Percentiles rank a stretch among this genome's conserved stretches.
Evolutionary conservation across 768 basidiomycete species (phyloP).

Genomic region (Boletus reticulatus): DNA sequence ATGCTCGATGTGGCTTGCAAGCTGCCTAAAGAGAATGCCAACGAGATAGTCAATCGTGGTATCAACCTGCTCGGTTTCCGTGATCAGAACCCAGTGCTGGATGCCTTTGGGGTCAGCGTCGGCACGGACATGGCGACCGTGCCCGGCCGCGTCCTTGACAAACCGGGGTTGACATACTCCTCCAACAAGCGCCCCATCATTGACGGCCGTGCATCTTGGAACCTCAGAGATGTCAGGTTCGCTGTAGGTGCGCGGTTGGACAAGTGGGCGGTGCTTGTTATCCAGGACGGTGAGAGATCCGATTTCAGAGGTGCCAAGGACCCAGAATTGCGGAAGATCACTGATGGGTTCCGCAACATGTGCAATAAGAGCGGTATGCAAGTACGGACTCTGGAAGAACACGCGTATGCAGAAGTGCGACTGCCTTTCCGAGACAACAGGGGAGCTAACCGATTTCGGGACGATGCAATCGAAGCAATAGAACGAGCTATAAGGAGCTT

Average conservation of each 20-base stretch:
- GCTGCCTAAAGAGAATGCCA: constrained; percentile 45
- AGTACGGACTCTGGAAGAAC: constrained; percentile 31
- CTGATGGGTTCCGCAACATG: constrained; percentile 56
- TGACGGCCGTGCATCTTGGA: constrained; percentile 48
- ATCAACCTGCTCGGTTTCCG: constrained; percentile 42
- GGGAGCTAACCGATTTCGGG: constrained; percentile 49
- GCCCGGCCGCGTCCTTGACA: constrained; percentile 48
- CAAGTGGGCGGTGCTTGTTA: constrained; percentile 68
- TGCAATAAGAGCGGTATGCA: constrained; percentile 65
- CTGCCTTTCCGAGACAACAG: constrained; percentile 44
- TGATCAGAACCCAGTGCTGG: constrained; percentile 30
- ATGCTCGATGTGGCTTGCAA: constrained; percentile 51
- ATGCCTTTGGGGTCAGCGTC: constrained; percentile 44
- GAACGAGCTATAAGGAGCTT: background rate
- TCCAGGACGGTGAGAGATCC: constrained; percentile 50
- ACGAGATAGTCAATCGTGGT: constrained; percentile 41
- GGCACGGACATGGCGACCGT: constrained; percentile 51
- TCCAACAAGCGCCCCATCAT: constrained; percentile 24
- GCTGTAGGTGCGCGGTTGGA: constrained; percentile 50
- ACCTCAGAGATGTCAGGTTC: constrained; percentile 55
- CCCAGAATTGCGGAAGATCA: constrained; percentile 40
- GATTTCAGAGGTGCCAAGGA: constrained; percentile 57
- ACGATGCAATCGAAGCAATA: constrained; percentile 39
- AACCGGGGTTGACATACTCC: constrained; percentile 43
- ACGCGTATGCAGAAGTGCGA: constrained; percentile 32